Conservation (phyloP, 352 stramenopile species). For the Phytophthora pistaciae region DNA sequence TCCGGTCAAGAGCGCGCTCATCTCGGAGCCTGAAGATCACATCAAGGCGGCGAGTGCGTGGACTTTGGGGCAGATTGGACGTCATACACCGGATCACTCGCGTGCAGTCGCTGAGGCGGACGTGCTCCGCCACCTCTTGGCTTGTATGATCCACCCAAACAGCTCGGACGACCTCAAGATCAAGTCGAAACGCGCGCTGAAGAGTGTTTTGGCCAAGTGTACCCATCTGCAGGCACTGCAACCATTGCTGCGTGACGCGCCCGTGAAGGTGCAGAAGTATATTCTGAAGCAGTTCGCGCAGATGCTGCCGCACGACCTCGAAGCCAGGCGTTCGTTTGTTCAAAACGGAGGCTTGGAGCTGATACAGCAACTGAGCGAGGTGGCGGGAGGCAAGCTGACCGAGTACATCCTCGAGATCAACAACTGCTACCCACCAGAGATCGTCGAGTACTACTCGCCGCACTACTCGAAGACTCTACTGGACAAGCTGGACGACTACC, state of each 20-base stretch:
- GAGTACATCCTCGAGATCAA: conserved; percentile 97
- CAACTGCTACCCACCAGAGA: conserved; percentile 96
- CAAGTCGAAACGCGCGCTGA: conserved; percentile 95
- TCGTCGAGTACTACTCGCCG: conserved; percentile 97
- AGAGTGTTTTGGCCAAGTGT: conserved; percentile 95
- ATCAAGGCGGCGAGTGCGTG: conserved; percentile 96
- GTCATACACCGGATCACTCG: conserved; percentile 95
- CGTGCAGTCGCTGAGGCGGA: conserved; percentile 93
- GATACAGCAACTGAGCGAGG: conserved; percentile 93
- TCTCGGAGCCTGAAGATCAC: conserved; percentile 95
- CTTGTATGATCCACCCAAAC: conserved; percentile 94
- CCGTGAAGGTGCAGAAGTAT: conserved; percentile 97
- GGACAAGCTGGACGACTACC: conserved; percentile 96
- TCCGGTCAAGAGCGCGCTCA: conserved; percentile 93
- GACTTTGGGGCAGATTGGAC: conserved; percentile 95
- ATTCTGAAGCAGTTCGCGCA: conserved; percentile 96
- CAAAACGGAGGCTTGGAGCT: conserved; percentile 95
- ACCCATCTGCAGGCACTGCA: conserved; percentile 95
- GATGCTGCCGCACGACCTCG: conserved; percentile 94
- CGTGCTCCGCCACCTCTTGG: conserved; percentile 93
- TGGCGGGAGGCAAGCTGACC: conserved; percentile 92
- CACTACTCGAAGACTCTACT: conserved; percentile 97
- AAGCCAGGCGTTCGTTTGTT: conserved; percentile 93
- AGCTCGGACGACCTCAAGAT: conserved; percentile 94
- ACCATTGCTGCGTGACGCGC: conserved; percentile 92